Percentiles rank a stretch among this genome's conserved stretches.
These are phyloP conservation scores for Acanthamoeba culbertsoni DNA, from an alignment of 208 protist species.

Conservation along the genomic window DNA sequence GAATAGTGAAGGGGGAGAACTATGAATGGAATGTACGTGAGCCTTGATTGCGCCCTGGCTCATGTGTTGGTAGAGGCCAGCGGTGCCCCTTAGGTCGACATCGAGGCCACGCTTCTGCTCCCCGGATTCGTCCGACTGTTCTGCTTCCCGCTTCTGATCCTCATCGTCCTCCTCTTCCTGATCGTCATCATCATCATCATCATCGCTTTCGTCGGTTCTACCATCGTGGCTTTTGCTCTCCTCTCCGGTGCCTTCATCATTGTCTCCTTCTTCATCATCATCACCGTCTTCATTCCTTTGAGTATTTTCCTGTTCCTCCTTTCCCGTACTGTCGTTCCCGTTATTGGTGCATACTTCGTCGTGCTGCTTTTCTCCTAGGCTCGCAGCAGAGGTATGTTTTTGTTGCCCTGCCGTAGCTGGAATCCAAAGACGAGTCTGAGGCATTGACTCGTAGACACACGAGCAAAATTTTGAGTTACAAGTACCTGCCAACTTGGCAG, in stretches of 20 bases:
- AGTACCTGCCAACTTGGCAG: not conserved
- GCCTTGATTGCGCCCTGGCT: not conserved
- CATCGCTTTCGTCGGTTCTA: no score
- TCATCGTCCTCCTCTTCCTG: no score
- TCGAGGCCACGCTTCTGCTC: no score
- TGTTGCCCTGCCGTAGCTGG: not conserved
- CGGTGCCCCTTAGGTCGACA: not conserved
- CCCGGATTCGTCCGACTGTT: no score
- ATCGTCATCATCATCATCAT: no score
- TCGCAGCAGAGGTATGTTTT: no score
- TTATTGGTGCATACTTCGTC: not conserved
- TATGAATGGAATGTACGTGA: not conserved
- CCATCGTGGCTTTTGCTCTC: no score
- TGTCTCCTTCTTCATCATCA: not conserved
- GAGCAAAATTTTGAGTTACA: not conserved
- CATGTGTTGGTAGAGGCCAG: not conserved
- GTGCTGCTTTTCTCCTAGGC: not conserved
- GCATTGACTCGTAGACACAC: not conserved
- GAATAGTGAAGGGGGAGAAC: no score
- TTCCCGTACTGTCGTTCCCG: not conserved
- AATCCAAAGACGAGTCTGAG: not conserved
- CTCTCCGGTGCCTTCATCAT: no score
- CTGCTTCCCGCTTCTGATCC: no score
- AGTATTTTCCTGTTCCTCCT: not conserved
- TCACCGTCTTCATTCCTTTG: not conserved